Base-by-base conservation (phyloP, 2,329 filamentous ascomycete genomes). In the Lojkania enalia region DNA sequence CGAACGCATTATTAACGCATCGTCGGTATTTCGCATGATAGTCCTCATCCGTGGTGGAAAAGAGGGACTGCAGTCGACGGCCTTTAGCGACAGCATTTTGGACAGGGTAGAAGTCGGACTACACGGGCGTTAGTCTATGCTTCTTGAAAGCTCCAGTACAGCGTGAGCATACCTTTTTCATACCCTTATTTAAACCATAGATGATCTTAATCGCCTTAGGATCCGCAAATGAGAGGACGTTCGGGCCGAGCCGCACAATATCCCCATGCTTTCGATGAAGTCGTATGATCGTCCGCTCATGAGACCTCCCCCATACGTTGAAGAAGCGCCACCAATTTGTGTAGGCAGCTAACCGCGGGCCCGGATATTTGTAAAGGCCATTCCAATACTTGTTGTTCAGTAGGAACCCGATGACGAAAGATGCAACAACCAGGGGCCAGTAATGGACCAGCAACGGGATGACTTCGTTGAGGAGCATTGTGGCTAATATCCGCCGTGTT, bases 101-200 rank as follows among this genome's bases (percentile, higher is more conserved):
- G 2, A 91, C 86, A 0, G 86, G 81, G 61, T 92, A 92, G 64
- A 92, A 92, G 52, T 88, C 84, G 20, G 86, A 90, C 84, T 88
- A 41, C 9, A n/a, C 19, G 3, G 5, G n/a, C 0, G 29, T 58
- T n/a, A 58, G 50, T 18, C 15, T 5, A 18, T 7, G n/a, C 29
- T 30, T 6, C 18, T 30, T 33, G 30, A 11, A 27, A 35, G n/a
- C 16, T 9, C 35, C 21, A 11, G 5, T 6, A 4, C 4, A 19
- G 15, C 9, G 6, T 15, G 27, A 23, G 49, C 66, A 36, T 68
- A 87, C 87, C 80, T 94, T 94, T 36, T 80, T 72, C 55, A 90
- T 87, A 0, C 87, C 87, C 68, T 91, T 91, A 65, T 91, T 92
- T 32, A 92, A 70, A 0, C 88, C 88, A 64, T 94, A 95, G 33